phyloP scores from a whole-genome alignment of 345 rosid species.

The Gossypium longicalyx region DNA sequence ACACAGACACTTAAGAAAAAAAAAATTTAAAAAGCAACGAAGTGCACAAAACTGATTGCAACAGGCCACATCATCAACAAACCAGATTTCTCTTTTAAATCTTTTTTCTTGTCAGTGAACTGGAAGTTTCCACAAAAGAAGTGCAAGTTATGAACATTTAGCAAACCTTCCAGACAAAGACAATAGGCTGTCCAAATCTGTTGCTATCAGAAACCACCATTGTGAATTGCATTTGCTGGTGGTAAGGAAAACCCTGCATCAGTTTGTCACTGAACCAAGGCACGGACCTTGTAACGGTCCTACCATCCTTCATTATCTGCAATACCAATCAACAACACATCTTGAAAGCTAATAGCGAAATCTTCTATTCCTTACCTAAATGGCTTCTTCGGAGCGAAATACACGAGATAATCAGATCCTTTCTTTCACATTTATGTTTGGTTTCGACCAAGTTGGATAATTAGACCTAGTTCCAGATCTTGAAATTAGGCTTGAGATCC shows the following conservation, averaged over 20 bases:
- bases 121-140: background rate
- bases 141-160: background rate
- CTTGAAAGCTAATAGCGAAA: background rate
- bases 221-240: conserved; percentile 17
- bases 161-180: conserved; percentile 9
- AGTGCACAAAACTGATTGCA: background rate
- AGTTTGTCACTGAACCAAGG: conserved; percentile 26
- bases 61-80: background rate
- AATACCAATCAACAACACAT: conserved; percentile 1
- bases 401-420: background rate
- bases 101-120: background rate
- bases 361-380: background rate
- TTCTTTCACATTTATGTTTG: background rate
- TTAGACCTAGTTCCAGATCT: background rate
- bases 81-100: background rate
- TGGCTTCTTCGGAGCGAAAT: background rate
- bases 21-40: background rate
- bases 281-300: conserved; percentile 20
- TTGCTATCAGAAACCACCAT: conserved; percentile 18
- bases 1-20: no score
- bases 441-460: background rate
- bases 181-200: conserved; percentile 21
- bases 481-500: background rate
- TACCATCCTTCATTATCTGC: conserved; percentile 22
- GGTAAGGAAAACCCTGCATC: conserved; percentile 14